phyloP scores from a whole-genome alignment of 495 filamentous ascomycete genomes.

The Polyplosphaeria fusca region DNA sequence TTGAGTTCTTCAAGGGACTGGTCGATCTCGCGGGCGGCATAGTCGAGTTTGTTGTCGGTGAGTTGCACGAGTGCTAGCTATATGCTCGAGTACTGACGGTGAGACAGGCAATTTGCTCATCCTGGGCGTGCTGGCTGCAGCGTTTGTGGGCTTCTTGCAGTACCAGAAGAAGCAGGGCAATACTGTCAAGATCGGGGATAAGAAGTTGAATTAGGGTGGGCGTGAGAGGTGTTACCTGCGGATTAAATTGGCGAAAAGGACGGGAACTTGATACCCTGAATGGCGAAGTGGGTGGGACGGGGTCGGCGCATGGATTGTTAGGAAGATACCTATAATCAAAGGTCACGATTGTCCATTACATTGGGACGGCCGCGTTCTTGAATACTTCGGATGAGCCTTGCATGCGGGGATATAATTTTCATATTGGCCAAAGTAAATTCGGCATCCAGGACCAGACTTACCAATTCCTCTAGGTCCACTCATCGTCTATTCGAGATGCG shows the following conservation, averaged over 20 bases:
- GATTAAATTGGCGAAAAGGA: not conserved
- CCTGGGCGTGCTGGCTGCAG: conserved; percentile 25
- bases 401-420: no score
- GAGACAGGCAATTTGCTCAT: conserved; percentile 27
- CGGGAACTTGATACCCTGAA: not conserved
- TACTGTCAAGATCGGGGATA: conserved; percentile 31
- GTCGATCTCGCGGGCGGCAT: conserved; percentile 24
- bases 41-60: conserved; percentile 23
- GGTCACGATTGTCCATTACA: no score
- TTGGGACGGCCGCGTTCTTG: no score
- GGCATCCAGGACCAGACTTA: no score
- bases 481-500: no score
- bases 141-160: conserved; percentile 28
- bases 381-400: no score
- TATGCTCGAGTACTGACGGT: not conserved
- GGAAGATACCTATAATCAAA: no score
- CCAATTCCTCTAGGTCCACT: no score
- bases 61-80: not conserved
- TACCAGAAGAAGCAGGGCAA: conserved; percentile 30
- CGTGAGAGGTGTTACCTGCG: not conserved
- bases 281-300: not conserved
- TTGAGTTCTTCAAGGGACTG: conserved; percentile 24
- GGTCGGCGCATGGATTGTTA: not conserved
- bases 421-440: no score
- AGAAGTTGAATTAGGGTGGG: conserved; percentile 29